A percentile compares a stretch with the other conserved stretches of the same genome.
Conservation (phyloP, 805 yeast genomes). For the Metschnikowia noctiluminum region DNA sequence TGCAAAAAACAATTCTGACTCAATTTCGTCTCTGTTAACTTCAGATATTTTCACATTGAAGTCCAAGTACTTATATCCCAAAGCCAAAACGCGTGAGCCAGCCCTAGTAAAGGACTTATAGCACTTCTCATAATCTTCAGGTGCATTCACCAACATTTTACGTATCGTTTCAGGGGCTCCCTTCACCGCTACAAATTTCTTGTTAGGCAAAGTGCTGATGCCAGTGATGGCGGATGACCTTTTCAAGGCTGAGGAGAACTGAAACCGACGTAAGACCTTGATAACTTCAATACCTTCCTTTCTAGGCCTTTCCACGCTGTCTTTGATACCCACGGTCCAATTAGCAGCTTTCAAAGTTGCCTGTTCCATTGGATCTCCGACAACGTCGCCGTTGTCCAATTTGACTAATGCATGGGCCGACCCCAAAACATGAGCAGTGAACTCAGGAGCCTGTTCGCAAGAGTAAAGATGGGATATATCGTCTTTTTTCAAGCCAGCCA, state of each 20-base stretch:
- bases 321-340: constrained; percentile 81
- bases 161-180: constrained; percentile 98
- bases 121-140: constrained; percentile 76
- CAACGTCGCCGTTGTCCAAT: constrained; percentile 94
- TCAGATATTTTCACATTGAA: constrained; percentile 47
- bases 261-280: constrained; percentile 86
- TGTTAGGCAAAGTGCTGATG: constrained; percentile 42
- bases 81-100: constrained; percentile 95
- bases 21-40: constrained; percentile 72
- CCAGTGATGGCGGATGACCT: constrained; percentile 86
- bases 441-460: constrained; percentile 61
- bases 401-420: constrained; percentile 95
- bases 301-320: constrained; percentile 51
- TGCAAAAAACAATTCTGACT: constrained; percentile 69
- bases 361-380: constrained; percentile 99
- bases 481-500: constrained; percentile 69
- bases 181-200: constrained; percentile 76
- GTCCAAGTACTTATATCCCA: constrained; percentile 77
- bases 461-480: constrained; percentile 55
- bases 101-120: constrained; percentile 90
- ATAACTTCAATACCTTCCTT: constrained; percentile 45
- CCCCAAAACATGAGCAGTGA: constrained; percentile 74
- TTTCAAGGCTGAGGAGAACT: constrained; percentile 92
- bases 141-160: constrained; percentile 66
- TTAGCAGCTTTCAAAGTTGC: constrained; percentile 86